phyloP scores from a whole-genome alignment of 2,329 filamentous ascomycete species.

The Parasarocladium wereldwijsianum region DNA sequence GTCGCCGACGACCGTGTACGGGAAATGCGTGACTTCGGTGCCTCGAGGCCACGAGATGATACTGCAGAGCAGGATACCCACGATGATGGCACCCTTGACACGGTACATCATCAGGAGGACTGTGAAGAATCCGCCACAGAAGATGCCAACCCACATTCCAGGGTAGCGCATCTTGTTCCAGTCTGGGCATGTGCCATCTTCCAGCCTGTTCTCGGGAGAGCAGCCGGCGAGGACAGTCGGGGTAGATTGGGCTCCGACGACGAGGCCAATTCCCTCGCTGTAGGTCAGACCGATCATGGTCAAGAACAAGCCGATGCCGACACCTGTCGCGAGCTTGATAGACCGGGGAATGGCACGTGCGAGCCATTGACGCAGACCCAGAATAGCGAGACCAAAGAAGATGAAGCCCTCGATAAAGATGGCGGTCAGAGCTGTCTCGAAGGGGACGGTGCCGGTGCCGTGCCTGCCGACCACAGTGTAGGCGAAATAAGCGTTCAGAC shows the following conservation, averaged over 20 bases:
- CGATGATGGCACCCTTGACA: conserved; percentile 75
- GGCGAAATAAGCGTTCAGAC: conserved; percentile 76
- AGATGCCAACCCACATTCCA: conserved; percentile 78
- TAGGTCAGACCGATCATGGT: conserved; percentile 66
- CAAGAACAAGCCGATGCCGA: conserved; percentile 74
- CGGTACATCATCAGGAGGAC: conserved; percentile 72
- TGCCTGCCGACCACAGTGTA: conserved; percentile 64
- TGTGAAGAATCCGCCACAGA: conserved; percentile 70
- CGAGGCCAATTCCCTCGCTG: conserved; percentile 65
- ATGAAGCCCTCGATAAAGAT: conserved; percentile 83
- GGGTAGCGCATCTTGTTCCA: conserved; percentile 66
- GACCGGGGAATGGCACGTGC: conserved; percentile 69
- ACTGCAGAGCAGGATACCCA: conserved; percentile 68
- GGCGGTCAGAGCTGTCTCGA: conserved; percentile 63
- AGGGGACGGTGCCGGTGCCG: conserved; percentile 59
- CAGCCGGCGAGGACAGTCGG: conserved; percentile 68
- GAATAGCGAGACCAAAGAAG: conserved; percentile 64
- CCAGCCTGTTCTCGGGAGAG: conserved; percentile 23
- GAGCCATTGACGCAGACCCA: conserved; percentile 79
- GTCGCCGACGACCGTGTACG: conserved; percentile 54
- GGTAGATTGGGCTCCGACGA: conserved; percentile 52
- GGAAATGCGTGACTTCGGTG: conserved; percentile 69
- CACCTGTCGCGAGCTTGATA: conserved; percentile 76
- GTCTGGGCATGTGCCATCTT: conserved; percentile 43
- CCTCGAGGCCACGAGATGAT: conserved; percentile 78